Evolutionary conservation across 2,329 filamentous ascomycete genomes (phyloP).

Genomic region (Coleophoma eucalyptorum): DNA sequence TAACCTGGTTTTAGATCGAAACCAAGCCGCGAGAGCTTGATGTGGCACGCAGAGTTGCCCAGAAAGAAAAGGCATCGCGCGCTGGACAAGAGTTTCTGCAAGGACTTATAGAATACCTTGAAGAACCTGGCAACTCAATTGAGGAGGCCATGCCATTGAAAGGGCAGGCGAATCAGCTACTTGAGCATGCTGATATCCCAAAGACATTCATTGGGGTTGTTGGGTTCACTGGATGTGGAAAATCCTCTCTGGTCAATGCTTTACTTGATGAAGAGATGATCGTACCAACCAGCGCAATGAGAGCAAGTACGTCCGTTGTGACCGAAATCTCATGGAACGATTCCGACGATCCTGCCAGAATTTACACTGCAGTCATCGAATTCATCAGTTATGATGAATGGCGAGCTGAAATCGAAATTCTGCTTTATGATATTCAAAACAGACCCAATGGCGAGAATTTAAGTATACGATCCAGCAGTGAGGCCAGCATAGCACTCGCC

Average conservation of each 20-base stretch:
- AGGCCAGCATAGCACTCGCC: slow-evolving; percentile 31
- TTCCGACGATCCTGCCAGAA: slow-evolving; percentile 21
- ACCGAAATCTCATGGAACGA: slow-evolving; percentile 41
- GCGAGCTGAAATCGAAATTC: slow-evolving; percentile 34
- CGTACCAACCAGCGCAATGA: slow-evolving; percentile 43
- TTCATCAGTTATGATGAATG: slow-evolving; percentile 38
- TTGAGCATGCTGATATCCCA: no score
- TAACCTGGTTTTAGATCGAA: no score
- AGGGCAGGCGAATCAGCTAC: no score
- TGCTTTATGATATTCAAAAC: slow-evolving; percentile 35
- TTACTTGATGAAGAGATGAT: slow-evolving; percentile 41
- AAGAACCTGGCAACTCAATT: no score
- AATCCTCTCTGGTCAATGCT: slow-evolving; percentile 15
- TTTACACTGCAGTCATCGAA: slow-evolving; percentile 38
- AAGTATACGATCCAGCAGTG: slow-evolving; percentile 22
- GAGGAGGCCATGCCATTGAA: no score
- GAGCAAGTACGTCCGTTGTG: slow-evolving; percentile 42
- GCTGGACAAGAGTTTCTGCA: no score
- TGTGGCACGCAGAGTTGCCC: no score
- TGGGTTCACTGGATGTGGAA: slow-evolving; percentile 13
- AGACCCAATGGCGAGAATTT: slow-evolving; percentile 26
- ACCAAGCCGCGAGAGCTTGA: no score
- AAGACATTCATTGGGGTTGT: slow-evolving; percentile 10
- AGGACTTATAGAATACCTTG: no score
- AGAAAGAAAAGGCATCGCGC: no score